These are phyloP conservation scores for Coemansia sp. DNA, from an alignment of 192 early-diverging fungal genomes.

Conservation along the genomic window DNA sequence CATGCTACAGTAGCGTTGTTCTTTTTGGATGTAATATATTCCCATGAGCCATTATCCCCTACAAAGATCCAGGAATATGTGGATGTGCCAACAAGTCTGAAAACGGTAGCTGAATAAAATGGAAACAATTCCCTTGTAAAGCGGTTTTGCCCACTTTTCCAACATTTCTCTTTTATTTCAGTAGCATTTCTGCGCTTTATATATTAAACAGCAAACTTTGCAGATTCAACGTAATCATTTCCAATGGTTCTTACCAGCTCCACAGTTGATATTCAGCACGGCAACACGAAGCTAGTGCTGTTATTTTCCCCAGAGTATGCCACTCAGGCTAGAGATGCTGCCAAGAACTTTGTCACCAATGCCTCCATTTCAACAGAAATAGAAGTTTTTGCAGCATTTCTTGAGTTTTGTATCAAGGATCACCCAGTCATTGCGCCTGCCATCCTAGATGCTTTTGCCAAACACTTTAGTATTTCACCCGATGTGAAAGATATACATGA, in stretches of 20 bases:
- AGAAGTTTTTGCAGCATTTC: constrained; percentile 21
- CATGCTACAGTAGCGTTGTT: too few relatives aligned
- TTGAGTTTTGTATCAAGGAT: constrained; percentile 10
- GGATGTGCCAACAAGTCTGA: not conserved
- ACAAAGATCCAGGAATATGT: too few relatives aligned
- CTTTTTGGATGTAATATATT: too few relatives aligned
- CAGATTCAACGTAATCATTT: not conserved
- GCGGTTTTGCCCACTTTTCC: too few relatives aligned
- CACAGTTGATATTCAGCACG: not conserved
- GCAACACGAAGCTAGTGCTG: not conserved
- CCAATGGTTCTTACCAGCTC: not conserved
- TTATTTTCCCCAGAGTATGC: not conserved
- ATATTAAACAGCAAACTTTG: too few relatives aligned
- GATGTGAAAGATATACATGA: constrained; percentile 16
- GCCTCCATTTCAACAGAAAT: constrained; percentile 1
- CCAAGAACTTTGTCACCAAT: not conserved
- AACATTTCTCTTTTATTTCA: too few relatives aligned
- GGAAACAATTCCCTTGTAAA: too few relatives aligned
- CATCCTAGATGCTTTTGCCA: constrained; percentile 15
- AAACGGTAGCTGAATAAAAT: too few relatives aligned
- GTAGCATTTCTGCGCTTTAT: too few relatives aligned
- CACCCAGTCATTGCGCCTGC: not conserved
- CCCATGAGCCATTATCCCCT: too few relatives aligned
- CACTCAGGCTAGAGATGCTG: not conserved
- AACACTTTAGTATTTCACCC: not conserved